Base-by-base conservation (phyloP, 768 basidiomycete species). In the Mycena capillaripes region DNA sequence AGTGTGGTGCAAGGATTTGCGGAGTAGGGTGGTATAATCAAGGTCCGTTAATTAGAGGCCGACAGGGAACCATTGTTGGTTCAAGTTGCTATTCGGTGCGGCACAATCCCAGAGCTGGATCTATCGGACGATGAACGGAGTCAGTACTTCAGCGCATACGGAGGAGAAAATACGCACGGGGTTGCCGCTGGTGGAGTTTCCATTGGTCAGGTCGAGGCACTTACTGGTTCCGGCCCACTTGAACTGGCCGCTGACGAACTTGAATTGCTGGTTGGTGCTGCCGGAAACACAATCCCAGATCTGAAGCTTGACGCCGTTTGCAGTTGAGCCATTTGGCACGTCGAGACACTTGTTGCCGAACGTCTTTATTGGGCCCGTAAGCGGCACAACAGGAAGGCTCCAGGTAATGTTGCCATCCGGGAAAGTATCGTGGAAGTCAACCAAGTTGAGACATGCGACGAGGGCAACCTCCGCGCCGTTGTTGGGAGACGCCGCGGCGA, bases 301-400 rank as follows among this genome's bases (percentile, higher is more conserved):
- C 56, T 77, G 76, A 23, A 79, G 64, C 56, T 77, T 77, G 25
- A 75, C 74, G 40, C 78, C 78, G 60, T 78, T 75, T 29, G 58
- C 69, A 52, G 67, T 76, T 4, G 48, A 52, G 38, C 78, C 77
- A 36, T 63, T 50, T 27, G 69, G 70, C 27, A 78, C 76, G 38
- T 77, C 76, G 40, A 79, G 61, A 40, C 78, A 79, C 55, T 74
- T 63, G 27, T 30, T 36, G 61, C 9, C 34, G 30, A 62, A 70
- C 34, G 55, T 57, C 29, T 44, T 19, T 40, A 62, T 19, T 12
- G 2, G 29, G 19, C 69, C 60, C 23, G 57, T 36, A 19, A 60
- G 42, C 4, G 56, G 57, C 3, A 10, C 17, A 17, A 32, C n/a
- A 23, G 66, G 66, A 11, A 34, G 29, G n/a, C 4, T 60, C 57